These are phyloP conservation scores for Diaporthe citri DNA, from an alignment of 2,329 filamentous ascomycete species.

Conservation along the genomic window DNA sequence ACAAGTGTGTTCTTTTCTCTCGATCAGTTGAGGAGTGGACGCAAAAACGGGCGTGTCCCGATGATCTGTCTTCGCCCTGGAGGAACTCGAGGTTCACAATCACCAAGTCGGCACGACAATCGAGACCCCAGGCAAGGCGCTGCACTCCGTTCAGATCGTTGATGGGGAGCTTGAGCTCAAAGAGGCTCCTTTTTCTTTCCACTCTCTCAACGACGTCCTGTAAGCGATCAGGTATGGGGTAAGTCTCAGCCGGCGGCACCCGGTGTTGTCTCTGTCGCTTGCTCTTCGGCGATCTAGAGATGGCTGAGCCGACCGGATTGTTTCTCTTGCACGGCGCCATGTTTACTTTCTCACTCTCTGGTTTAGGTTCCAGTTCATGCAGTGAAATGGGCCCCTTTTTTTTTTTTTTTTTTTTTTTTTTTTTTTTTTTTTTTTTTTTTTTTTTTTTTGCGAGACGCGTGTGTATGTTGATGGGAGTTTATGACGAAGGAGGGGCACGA, in stretches of 20 bases:
- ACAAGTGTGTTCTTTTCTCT: neutral
- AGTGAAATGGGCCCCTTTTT: neutral
- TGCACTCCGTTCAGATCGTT: constrained; percentile 1
- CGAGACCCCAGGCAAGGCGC: constrained; percentile 25
- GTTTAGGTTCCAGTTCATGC: neutral
- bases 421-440: neutral
- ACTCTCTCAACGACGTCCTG: neutral
- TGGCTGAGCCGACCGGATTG: too few relatives aligned
- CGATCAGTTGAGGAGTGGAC: constrained; percentile 15
- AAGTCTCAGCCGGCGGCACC: neutral
- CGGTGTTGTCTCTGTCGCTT: neutral
- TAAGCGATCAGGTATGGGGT: neutral
- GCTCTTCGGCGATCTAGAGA: neutral
- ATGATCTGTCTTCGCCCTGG: neutral
- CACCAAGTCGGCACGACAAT: neutral
- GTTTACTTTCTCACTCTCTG: neutral
- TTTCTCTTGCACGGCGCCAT: neutral
- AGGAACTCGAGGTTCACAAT: constrained; percentile 11
- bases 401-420: neutral
- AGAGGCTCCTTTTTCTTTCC: neutral
- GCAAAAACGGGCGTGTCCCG: neutral
- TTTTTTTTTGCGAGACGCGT: neutral
- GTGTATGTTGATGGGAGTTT: neutral
- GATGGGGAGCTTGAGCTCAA: constrained; percentile 22
- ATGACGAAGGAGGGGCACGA: too few relatives aligned